Evolutionary conservation across 2,329 filamentous ascomycete species (phyloP).

Genomic region (Xylaria sp.): DNA sequence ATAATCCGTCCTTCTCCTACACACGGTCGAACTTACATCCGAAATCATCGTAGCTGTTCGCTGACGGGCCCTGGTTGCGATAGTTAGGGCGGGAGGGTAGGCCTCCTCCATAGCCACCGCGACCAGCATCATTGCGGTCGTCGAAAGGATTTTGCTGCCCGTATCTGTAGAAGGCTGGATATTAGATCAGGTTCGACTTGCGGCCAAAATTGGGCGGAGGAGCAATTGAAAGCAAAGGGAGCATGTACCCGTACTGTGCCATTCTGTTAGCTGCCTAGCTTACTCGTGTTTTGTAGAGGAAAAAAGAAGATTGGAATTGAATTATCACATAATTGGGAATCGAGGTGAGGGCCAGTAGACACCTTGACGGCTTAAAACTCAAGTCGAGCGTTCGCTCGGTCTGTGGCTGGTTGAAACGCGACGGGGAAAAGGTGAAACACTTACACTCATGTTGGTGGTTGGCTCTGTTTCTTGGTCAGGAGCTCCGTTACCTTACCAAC

Average conservation of each 20-base stretch:
- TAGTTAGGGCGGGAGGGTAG: slow-evolving; percentile 39
- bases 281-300: slow-evolving; percentile 28
- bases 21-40: slow-evolving; percentile 53
- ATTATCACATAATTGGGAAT: slow-evolving; percentile 31
- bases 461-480: slow-evolving; percentile 21
- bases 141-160: slow-evolving; percentile 68
- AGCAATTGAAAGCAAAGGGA: slow-evolving; percentile 32
- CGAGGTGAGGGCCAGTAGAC: slow-evolving; percentile 16
- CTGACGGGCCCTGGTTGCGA: slow-evolving; percentile 38
- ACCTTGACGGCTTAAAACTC: slow-evolving; percentile 22
- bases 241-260: slow-evolving; percentile 67
- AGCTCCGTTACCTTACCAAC: slow-evolving; percentile 16
- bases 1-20: background rate
- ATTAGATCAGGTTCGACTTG: slow-evolving; percentile 48
- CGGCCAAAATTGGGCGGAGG: slow-evolving; percentile 27
- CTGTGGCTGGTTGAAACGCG: slow-evolving; percentile 45
- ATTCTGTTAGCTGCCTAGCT: slow-evolving; percentile 53
- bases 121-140: slow-evolving; percentile 58
- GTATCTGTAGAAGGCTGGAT: slow-evolving; percentile 58
- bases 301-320: slow-evolving; percentile 32
- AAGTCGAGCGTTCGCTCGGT: slow-evolving; percentile 8
- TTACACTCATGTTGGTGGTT: slow-evolving; percentile 60
- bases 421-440: slow-evolving; percentile 52
- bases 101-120: slow-evolving; percentile 53
- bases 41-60: slow-evolving; percentile 45